Percentiles rank a stretch among this genome's conserved stretches.
Conservation (phyloP, 345 rosid species). For the Hibiscus syriacus region DNA sequence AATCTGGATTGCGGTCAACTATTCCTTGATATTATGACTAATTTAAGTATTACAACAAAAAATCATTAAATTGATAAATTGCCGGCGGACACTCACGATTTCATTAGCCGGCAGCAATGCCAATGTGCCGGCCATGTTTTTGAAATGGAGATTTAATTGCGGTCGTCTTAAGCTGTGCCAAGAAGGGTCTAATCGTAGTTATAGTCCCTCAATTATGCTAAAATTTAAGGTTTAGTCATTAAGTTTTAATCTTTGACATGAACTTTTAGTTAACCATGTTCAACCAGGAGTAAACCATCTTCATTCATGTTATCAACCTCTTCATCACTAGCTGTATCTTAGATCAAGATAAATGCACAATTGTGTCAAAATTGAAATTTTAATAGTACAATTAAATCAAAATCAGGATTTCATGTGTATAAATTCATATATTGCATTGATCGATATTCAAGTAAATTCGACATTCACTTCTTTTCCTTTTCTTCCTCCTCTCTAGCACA, state of each 20-base stretch:
- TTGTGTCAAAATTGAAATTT: too few species aligned
- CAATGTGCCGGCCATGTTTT: too few species aligned
- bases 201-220: too few species aligned
- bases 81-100: neutral
- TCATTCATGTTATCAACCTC: constrained; percentile 38
- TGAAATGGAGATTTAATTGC: too few species aligned
- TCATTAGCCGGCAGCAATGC: neutral
- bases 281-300: neutral
- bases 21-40: too few species aligned
- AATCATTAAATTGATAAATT: neutral
- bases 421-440: too few species aligned
- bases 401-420: neutral
- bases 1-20: too few species aligned
- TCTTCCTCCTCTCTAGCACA: neutral
- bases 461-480: neutral
- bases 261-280: neutral
- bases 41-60: too few species aligned
- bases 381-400: neutral
- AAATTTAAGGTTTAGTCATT: too few species aligned
- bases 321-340: constrained; percentile 38
- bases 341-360: too few species aligned
- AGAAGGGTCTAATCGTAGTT: too few species aligned
- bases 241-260: neutral
- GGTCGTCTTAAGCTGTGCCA: too few species aligned
- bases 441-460: neutral